phyloP scores from a whole-genome alignment of 2,329 filamentous ascomycete species.

The Hypoxylon sp. region DNA sequence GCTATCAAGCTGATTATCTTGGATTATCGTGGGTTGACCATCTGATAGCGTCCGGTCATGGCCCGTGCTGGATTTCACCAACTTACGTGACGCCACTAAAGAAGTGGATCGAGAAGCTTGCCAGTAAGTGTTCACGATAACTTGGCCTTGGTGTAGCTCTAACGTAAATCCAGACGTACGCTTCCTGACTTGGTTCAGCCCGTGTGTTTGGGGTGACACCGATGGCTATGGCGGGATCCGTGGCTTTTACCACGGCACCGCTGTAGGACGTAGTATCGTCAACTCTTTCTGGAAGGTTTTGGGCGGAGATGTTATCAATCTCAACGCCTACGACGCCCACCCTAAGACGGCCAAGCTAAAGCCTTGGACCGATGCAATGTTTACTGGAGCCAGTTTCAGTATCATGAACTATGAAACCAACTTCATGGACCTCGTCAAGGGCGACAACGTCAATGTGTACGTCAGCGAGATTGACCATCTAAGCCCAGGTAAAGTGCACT shows the following conservation, averaged over 20 bases:
- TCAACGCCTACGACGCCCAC: conserved; percentile 64
- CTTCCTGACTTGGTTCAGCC: conserved; percentile 76
- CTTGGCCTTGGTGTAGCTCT: no score
- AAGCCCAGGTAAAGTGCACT: conserved; percentile 53
- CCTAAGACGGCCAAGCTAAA: conserved; percentile 62
- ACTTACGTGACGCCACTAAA: conserved; percentile 60
- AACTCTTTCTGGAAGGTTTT: conserved; percentile 67
- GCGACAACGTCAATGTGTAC: conserved; percentile 63
- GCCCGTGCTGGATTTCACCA: conserved; percentile 62
- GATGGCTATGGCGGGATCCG: conserved; percentile 66
- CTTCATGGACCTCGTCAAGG: conserved; percentile 64
- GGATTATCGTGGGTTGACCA: background rate
- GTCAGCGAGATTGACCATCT: conserved; percentile 63
- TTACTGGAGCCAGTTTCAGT: conserved; percentile 63
- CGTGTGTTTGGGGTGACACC: conserved; percentile 74
- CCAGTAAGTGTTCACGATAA: conserved; percentile 47
- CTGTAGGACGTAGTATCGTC: conserved; percentile 63
- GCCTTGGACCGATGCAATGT: conserved; percentile 60
- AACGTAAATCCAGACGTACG: conserved; percentile 58
- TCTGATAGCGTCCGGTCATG: conserved; percentile 57
- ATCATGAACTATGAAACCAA: conserved; percentile 67
- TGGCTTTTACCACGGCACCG: conserved; percentile 65
- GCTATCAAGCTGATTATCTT: background rate
- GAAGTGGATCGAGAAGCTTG: conserved; percentile 59
- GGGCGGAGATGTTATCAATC: conserved; percentile 60